phyloP scores from a whole-genome alignment of 371 early-diverging fungal genomes.

The Basidiobolus meristosporus region DNA sequence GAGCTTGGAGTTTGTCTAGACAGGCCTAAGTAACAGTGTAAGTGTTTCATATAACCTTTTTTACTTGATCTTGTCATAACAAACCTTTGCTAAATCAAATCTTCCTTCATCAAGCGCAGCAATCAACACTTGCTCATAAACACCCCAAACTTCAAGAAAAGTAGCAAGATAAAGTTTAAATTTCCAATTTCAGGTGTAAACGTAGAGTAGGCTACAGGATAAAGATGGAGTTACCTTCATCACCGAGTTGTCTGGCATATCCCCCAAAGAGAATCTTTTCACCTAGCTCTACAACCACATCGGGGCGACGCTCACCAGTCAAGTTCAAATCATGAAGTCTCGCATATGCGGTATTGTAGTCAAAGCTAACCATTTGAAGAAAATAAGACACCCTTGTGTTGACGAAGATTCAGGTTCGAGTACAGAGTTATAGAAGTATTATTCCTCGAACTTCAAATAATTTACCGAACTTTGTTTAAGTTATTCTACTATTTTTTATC shows the following conservation, averaged over 20 bases:
- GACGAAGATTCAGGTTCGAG: too few species aligned
- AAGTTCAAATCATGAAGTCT: conserved; percentile 15
- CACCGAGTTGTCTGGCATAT: conserved; percentile 13
- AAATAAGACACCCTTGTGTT: too few species aligned
- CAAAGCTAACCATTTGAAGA: too few species aligned
- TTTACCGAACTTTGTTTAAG: too few species aligned
- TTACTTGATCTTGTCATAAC: neutral
- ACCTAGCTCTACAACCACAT: conserved; percentile 16
- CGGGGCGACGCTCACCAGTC: conserved; percentile 15
- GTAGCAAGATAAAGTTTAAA: neutral
- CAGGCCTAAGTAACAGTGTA: conserved; percentile 15
- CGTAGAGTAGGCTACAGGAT: neutral
- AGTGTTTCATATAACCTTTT: conserved; percentile 1
- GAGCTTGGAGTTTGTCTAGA: conserved; percentile 28
- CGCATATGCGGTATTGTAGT: neutral
- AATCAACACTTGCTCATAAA: conserved; percentile 62
- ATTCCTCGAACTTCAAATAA: too few species aligned
- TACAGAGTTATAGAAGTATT: too few species aligned
- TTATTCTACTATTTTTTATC: too few species aligned
- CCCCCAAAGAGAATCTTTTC: conserved; percentile 9
- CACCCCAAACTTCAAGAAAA: conserved; percentile 34
- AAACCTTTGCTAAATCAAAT: conserved; percentile 33
- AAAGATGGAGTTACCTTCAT: conserved; percentile 9
- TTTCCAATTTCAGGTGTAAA: neutral
- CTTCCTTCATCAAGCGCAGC: conserved; percentile 63